A percentile compares a stretch with the other conserved stretches of the same genome.
Conservation (phyloP, 2,329 filamentous ascomycete genomes). For the Colletotrichum zoysiae region DNA sequence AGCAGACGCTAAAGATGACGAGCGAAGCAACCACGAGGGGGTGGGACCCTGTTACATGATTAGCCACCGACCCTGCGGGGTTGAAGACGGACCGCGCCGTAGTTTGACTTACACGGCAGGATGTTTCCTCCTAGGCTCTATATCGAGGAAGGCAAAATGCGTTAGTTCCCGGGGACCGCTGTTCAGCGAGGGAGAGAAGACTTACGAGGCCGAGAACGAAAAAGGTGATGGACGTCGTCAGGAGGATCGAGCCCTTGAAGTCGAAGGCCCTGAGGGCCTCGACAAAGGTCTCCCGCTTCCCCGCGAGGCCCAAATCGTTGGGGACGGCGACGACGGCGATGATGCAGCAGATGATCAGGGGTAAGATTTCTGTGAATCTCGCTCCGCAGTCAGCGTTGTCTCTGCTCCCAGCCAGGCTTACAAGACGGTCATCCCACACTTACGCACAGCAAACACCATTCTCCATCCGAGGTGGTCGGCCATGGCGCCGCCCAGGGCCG, state of each 20-base stretch:
- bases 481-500: slow-evolving; percentile 77
- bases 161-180: slow-evolving; percentile 10
- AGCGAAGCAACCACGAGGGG: slow-evolving; percentile 68
- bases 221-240: slow-evolving; percentile 67
- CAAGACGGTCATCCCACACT: no score
- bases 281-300: slow-evolving; percentile 57
- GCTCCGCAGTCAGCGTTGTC: no score
- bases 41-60: slow-evolving; percentile 62
- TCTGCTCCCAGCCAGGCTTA: no score
- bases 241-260: slow-evolving; percentile 64
- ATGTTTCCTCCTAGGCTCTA: slow-evolving; percentile 74
- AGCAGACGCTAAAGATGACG: slow-evolving; percentile 59
- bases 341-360: slow-evolving; percentile 59
- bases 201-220: slow-evolving; percentile 70
- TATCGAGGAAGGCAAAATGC: not conserved
- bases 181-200: slow-evolving; percentile 24
- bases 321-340: slow-evolving; percentile 64
- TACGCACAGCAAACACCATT: no score
- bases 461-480: slow-evolving; percentile 74
- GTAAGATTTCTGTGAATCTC: no score
- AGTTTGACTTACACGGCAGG: slow-evolving; percentile 62
- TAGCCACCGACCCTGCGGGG: slow-evolving; percentile 10
- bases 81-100: not conserved
- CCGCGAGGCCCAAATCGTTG: slow-evolving; percentile 62
- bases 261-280: slow-evolving; percentile 70